Base-by-base conservation (phyloP, 2,329 filamentous ascomycete genomes). In the Trichoderma sp. region DNA sequence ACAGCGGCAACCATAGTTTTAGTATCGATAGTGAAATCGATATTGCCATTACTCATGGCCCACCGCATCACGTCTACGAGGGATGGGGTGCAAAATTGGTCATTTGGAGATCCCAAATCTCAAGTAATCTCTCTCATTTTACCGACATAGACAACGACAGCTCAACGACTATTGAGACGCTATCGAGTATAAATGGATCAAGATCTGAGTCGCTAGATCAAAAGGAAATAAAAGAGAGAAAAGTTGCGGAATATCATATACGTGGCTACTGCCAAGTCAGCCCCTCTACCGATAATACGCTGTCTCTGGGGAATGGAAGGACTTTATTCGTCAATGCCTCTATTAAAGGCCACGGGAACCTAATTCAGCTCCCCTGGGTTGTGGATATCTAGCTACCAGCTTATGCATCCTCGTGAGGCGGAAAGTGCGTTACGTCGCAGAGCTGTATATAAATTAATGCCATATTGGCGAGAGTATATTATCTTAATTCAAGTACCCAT, bases 81-180 rank as follows among this genome's bases (percentile, higher is more conserved):
- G 70, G 73, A 4, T 81, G 78, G 79, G 80, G 76, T 7, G 77
- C 82, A 0, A 84, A 81, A 67, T 26, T 84, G 1, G 80, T 86
- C 0, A 77, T 78, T 2, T 89, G 86, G 87, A 74, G 81, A 2
- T 39, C 63, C 0, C 37, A 24, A 8, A 70, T 74, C 2, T 72
- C 69, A 0, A 72, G 77, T 0, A 63, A 34, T 0, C 80, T 81
- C 4, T 82, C 81, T 0, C 81, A 86, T 72, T 80, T 85, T 26
- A 82, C 78, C 0, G 81, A 82, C 56, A 83, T 86, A 24, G 81
- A 87, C 61, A 81, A 87, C 59, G 79, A 76, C 0, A 72, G 72
- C 3, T 85, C 83, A 0, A 11, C 65, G 0, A 54, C 81, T 0
- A 69, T 87, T 0, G 78, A 80, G 26, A 81, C 65, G 1, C 72